These are phyloP conservation scores for Cordyceps cateniannulata DNA, from an alignment of 2,329 filamentous ascomycete genomes.

Conservation along the genomic window DNA sequence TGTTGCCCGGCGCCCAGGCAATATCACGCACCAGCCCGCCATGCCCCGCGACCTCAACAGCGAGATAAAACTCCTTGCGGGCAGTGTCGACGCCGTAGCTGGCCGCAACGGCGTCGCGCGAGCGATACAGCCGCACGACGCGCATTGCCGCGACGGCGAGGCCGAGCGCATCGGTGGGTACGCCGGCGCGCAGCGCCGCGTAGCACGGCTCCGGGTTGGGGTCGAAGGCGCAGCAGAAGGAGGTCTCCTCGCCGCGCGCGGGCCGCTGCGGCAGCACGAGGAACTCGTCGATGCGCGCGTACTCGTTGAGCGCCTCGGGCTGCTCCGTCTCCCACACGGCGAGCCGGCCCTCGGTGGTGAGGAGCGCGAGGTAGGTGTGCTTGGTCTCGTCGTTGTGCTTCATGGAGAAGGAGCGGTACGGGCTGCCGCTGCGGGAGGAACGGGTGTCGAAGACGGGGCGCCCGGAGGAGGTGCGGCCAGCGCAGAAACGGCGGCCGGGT, in stretches of 20 bases:
- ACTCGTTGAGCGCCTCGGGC: constrained; percentile 73
- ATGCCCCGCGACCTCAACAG: constrained; percentile 68
- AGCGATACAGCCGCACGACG: constrained; percentile 75
- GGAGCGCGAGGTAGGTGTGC: constrained; percentile 78
- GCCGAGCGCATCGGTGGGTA: constrained; percentile 70
- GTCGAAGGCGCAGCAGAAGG: constrained; percentile 82
- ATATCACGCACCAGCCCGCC: constrained; percentile 76
- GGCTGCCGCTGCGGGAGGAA: constrained; percentile 42
- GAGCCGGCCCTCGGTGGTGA: constrained; percentile 75
- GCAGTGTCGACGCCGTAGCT: constrained; percentile 47
- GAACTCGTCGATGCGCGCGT: constrained; percentile 69
- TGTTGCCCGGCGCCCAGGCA: constrained; percentile 87
- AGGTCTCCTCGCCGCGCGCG: constrained; percentile 74
- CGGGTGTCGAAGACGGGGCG: constrained; percentile 51
- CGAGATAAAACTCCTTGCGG: constrained; percentile 77
- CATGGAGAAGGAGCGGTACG: constrained; percentile 78
- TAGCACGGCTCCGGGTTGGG: constrained; percentile 79
- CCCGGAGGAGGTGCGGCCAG: constrained; percentile 40
- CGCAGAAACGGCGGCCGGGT: constrained; percentile 74
- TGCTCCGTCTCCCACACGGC: constrained; percentile 80
- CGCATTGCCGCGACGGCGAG: constrained; percentile 85
- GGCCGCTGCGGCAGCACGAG: constrained; percentile 62
- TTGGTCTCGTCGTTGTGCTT: constrained; percentile 71
- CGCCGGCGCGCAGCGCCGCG: constrained; percentile 70
- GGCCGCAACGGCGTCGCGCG: constrained; percentile 50